A percentile compares a stretch with the other conserved stretches of the same genome.
Evolutionary conservation across 345 rosid species (phyloP).

Genomic region (Psidium guajava): DNA sequence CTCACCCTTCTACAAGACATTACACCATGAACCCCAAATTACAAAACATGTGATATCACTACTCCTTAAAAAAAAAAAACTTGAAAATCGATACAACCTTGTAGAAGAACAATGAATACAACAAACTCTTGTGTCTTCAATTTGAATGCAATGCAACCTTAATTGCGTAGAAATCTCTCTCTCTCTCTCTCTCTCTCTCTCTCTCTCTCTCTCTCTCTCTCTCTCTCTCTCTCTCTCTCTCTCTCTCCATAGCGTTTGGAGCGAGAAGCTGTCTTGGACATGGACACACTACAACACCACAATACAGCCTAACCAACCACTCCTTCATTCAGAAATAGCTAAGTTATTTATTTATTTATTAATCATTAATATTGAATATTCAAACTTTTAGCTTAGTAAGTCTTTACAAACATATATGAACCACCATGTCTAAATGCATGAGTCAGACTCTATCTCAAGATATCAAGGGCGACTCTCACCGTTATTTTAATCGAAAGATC

Average conservation of each 20-base stretch:
- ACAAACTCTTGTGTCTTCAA: background rate
- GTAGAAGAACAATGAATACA: background rate
- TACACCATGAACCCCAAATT: background rate
- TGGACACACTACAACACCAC: background rate
- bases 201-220: background rate
- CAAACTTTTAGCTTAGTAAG: background rate
- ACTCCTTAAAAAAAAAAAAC: background rate
- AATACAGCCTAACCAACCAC: background rate
- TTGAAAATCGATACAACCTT: background rate
- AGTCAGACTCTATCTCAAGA: background rate
- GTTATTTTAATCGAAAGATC: background rate
- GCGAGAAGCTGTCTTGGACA: background rate
- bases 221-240: background rate
- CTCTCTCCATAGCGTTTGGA: background rate
- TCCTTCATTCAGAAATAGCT: background rate
- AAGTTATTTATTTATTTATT: background rate
- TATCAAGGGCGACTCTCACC: background rate
- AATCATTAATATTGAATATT: background rate
- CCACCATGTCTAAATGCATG: background rate
- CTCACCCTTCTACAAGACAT: background rate
- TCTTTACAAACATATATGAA: background rate
- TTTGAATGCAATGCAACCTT: background rate
- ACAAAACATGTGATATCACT: background rate
- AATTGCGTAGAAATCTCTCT: background rate
- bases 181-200: background rate